Base-by-base conservation (phyloP, 2,329 filamentous ascomycete species). In the Fusarium annulatum region DNA sequence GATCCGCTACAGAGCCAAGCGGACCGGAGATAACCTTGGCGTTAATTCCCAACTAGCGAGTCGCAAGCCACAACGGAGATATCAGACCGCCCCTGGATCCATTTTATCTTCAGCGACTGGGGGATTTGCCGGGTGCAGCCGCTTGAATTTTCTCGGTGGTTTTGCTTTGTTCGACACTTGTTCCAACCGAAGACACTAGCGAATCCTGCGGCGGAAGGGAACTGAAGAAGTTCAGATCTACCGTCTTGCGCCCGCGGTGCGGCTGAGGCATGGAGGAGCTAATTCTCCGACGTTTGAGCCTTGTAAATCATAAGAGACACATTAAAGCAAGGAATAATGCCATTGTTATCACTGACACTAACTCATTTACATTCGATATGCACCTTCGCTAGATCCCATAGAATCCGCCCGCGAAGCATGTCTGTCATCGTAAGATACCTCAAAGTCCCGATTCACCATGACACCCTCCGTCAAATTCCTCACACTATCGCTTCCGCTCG, bases 401-500 rank as follows among this genome's bases (percentile, higher is more conserved):
- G 75, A 77, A 16, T 74, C 73, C 4, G 70, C 64, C 0, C 70
- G 21, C 1, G 74, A 72, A 41, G 45, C 10, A 23, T 74, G 61
- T 34, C 67, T 64, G 0, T 75, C 75, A 15, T 77, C 73, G 48
- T 77, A 77, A 41, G 70, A 73, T 46, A 75, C 57, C n/a, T 77
- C 75, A 19, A 77, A 77, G 23, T 77, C 75, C 2, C 67, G 68
- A 16, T 69, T 71, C 2, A 77, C 75, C 49, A 77, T 56, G 1
- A 77, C 75, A 0, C 75, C 75, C 21, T 77, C 75, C 1, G 75
- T 77, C 46, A 77, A 36, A 43, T 77, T 77, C 14, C 65, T 57
- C 19, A 77, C 73, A 18, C 75, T 77, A 8, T 77, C 75, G 5
- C 75, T 77, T 2, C 75, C 73, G 1, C 69, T 71, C 1, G 59